phyloP scores from a whole-genome alignment of 331 rosid genomes.

The Saraca asoca region DNA sequence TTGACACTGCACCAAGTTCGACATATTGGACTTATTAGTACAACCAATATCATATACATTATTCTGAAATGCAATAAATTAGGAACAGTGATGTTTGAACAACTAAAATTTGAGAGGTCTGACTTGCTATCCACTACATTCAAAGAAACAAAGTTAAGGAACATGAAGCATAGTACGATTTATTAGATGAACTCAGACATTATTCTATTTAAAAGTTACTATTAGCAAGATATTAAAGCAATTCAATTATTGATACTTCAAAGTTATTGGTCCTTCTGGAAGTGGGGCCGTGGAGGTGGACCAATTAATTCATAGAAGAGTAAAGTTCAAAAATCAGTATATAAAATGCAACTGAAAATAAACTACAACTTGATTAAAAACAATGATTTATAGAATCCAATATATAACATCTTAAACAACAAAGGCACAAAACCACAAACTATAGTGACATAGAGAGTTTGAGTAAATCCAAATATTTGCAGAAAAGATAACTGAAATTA shows the following conservation, averaged over 20 bases:
- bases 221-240: too few relatives aligned
- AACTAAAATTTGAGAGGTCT: slow-evolving; percentile 25
- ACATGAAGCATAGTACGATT: slow-evolving; percentile 17
- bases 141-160: slow-evolving; percentile 5
- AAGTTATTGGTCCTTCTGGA: too few relatives aligned
- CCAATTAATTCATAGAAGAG: too few relatives aligned
- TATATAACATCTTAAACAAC: slow-evolving; percentile 12
- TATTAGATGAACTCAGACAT: background rate
- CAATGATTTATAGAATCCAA: slow-evolving; percentile 11
- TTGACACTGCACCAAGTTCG: slow-evolving; percentile 57
- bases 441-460: too few relatives aligned
- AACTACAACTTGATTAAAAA: slow-evolving; percentile 2
- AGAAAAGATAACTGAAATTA: slow-evolving; percentile 22
- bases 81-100: background rate
- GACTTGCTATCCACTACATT: slow-evolving; percentile 10
- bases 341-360: too few relatives aligned
- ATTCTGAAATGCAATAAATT: slow-evolving; percentile 21
- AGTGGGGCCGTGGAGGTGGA: too few relatives aligned
- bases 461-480: background rate
- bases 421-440: background rate
- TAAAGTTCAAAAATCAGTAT: too few relatives aligned
- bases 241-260: too few relatives aligned
- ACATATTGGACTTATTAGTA: slow-evolving; percentile 29
- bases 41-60: slow-evolving; percentile 7
- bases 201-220: too few relatives aligned